phyloP scores from a whole-genome alignment of 371 early-diverging fungal species.

The Umbelopsis sp. region DNA sequence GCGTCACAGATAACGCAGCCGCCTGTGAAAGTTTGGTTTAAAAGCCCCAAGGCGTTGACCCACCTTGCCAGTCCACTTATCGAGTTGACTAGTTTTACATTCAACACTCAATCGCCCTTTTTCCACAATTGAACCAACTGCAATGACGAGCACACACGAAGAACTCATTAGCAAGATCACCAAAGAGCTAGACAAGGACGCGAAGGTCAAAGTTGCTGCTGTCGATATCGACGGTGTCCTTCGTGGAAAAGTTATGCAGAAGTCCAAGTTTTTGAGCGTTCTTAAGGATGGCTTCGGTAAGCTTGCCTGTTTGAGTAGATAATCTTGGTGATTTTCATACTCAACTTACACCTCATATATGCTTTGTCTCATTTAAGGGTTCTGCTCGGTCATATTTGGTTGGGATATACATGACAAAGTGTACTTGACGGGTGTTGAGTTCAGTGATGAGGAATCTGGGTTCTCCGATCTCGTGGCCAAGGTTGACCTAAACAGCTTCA shows the following conservation, averaged over 20 bases:
- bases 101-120: background rate
- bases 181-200: slow-evolving; percentile 46
- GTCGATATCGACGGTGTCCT: slow-evolving; percentile 81
- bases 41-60: background rate
- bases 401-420: slow-evolving; percentile 78
- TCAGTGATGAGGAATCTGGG: slow-evolving; percentile 40
- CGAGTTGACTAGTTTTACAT: background rate
- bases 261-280: slow-evolving; percentile 67
- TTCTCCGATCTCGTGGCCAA: slow-evolving; percentile 73
- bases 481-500: slow-evolving; percentile 67
- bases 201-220: slow-evolving; percentile 62
- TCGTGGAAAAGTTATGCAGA: slow-evolving; percentile 75
- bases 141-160: background rate
- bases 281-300: slow-evolving; percentile 76
- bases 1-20: slow-evolving; percentile 4
- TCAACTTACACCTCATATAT: background rate
- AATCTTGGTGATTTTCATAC: background rate
- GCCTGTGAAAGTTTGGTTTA: background rate
- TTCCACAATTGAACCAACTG: background rate
- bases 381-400: slow-evolving; percentile 84
- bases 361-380: slow-evolving; percentile 51
- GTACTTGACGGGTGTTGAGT: slow-evolving; percentile 40
- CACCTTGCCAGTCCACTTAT: background rate
- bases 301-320: background rate
- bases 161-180: slow-evolving; percentile 26